These are phyloP conservation scores for Phaeosphaeriaceae sp. DNA, from an alignment of 2,329 filamentous ascomycete species.

Conservation along the genomic window DNA sequence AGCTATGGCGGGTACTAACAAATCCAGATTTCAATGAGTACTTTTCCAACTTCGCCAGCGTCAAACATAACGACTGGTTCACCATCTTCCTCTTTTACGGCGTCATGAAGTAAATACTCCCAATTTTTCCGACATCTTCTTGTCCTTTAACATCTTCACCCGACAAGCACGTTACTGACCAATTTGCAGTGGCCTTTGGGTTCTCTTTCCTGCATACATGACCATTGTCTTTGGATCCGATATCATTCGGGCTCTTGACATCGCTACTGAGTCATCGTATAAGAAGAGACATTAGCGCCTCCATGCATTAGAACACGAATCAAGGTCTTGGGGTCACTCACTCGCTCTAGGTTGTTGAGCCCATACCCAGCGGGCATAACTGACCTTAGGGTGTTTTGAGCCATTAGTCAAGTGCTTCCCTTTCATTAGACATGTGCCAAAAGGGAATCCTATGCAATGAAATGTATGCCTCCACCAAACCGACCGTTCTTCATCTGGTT, in stretches of 20 bases:
- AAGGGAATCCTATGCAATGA: too few species aligned
- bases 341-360: not conserved
- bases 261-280: conserved; percentile 44
- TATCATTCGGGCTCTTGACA: conserved; percentile 64
- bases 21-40: conserved; percentile 65
- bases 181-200: conserved; percentile 64
- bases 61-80: conserved; percentile 65
- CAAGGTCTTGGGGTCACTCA: not conserved
- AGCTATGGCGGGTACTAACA: conserved; percentile 7
- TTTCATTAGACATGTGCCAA: not conserved
- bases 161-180: conserved; percentile 9
- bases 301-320: too few species aligned
- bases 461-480: not conserved
- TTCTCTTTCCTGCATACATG: conserved; percentile 68
- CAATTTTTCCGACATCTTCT: not conserved
- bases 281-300: conserved; percentile 34
- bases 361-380: not conserved
- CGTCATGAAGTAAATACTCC: conserved; percentile 66
- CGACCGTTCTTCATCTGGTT: not conserved
- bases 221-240: conserved; percentile 65
- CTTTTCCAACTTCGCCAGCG: conserved; percentile 65
- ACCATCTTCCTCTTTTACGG: conserved; percentile 66
- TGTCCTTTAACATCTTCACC: not conserved
- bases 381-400: too few species aligned
- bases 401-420: too few species aligned